Percentiles rank a stretch among this genome's conserved stretches.
phyloP scores from a whole-genome alignment of 179 eudicot genomes.

The Silene vulgaris region DNA sequence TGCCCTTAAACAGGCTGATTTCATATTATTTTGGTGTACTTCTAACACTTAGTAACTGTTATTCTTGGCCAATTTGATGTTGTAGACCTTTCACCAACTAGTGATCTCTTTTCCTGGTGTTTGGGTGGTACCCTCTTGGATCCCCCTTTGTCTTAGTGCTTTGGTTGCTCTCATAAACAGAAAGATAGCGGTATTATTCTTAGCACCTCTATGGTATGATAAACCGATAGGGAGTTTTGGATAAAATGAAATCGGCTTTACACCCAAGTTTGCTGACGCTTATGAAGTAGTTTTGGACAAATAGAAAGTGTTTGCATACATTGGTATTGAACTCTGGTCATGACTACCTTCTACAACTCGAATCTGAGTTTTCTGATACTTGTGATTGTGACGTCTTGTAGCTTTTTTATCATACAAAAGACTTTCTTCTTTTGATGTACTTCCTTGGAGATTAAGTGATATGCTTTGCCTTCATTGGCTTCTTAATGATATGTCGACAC shows the following conservation, averaged over 20 bases:
- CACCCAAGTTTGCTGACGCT: background rate
- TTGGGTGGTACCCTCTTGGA: slow-evolving; percentile 21
- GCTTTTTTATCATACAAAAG: background rate
- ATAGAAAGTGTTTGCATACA: background rate
- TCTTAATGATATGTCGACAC: background rate
- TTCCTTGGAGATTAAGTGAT: background rate
- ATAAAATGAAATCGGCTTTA: slow-evolving; percentile 4
- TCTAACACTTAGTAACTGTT: slow-evolving; percentile 15
- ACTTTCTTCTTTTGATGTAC: too few relatives aligned
- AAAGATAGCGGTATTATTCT: slow-evolving; percentile 12
- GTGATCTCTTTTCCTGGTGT: slow-evolving; percentile 15
- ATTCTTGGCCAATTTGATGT: slow-evolving; percentile 14
- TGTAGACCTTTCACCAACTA: slow-evolving; percentile 8
- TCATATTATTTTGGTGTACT: slow-evolving; percentile 16
- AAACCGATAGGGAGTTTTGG: background rate
- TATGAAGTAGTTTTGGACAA: background rate
- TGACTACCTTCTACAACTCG: background rate
- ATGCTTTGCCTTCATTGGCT: background rate
- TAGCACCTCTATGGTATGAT: slow-evolving; percentile 1
- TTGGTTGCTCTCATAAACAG: background rate
- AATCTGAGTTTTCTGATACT: background rate
- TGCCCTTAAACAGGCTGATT: slow-evolving; percentile 8
- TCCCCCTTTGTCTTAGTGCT: background rate
- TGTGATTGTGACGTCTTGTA: background rate
- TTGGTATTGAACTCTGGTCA: slow-evolving; percentile 13